Base-by-base conservation (phyloP, 352 stramenopile species). In the Salisapilia sapeloensis region DNA sequence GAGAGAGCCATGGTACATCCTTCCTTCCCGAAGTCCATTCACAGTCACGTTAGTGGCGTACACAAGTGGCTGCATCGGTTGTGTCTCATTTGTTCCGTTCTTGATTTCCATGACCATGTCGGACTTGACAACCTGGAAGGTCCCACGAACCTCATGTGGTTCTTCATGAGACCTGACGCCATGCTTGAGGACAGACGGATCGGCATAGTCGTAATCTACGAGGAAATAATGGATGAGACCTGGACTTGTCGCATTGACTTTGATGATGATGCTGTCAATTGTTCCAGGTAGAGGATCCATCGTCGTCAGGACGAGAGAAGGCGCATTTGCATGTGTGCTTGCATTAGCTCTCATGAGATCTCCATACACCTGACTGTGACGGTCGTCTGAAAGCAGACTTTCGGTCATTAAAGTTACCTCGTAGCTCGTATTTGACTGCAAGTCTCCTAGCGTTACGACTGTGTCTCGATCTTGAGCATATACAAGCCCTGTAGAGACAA, bases 1-100 rank as follows among this genome's bases (percentile, higher is more conserved):
- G 10, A 89, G 53, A 5, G 69, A 89, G 12, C 82, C 46, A 24
- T 84, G 69, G 32, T 89, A 89, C 4, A 58, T 81, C 9, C 44
- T 60, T 2, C 47, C 64, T 4, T 53, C 43, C 13, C 45, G 50
- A 6, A 89, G 49, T 4, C 43, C 41, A 0, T 23, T 16, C 14
- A 85, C 33, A 0, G 59, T 80, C n/a, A 56, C 36, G 35, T 85
- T 82, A 23, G 45, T 56, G 2, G 62, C 44, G 16, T 71, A 89
- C 22, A 78, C 50, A 2, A 58, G 23, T 5, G 67, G 67, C 4
- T 81, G 53, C 18, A 74, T 69, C 0, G 63, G 58, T 4, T 55
- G 47, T 1, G 58, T 76, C 22, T 84, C 60, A 33, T 87, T 84
- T 10, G 71, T 80, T 4, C 67, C 65, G 29, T 82, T 78, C 29